phyloP scores from a whole-genome alignment of 805 yeast genomes.

The Saccharomycodes ludwigii region DNA sequence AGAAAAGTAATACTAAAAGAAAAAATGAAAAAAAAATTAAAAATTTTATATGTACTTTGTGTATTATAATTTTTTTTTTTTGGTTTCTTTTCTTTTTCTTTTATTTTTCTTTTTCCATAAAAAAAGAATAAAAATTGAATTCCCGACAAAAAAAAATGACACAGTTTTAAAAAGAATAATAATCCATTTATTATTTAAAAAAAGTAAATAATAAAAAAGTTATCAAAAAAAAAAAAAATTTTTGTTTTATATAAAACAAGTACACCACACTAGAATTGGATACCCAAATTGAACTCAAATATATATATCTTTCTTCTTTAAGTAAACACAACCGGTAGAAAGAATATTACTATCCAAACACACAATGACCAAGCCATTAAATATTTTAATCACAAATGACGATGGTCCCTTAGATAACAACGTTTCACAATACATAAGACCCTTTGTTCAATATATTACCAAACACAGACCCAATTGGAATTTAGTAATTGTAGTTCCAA shows the following conservation, averaged over 20 bases:
- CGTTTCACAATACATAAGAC: constrained; percentile 76
- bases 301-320: not conserved
- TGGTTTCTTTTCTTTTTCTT: constrained; percentile 1
- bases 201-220: no score
- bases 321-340: not conserved
- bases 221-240: no score
- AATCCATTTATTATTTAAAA: no score
- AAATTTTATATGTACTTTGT: not conserved
- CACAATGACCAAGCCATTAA: constrained; percentile 21
- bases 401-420: constrained; percentile 85
- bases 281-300: not conserved
- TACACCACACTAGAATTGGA: no score
- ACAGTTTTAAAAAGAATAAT: no score
- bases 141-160: not conserved
- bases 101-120: not conserved
- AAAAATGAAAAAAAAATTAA: no score
- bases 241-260: no score
- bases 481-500: constrained; percentile 71
- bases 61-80: not conserved
- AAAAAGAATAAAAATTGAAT: not conserved
- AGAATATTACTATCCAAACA: constrained; percentile 2
- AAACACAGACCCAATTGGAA: constrained; percentile 75
- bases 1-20: no score
- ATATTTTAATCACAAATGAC: constrained; percentile 67
- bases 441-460: constrained; percentile 52